A percentile compares a stretch with the other conserved stretches of the same genome.
These are phyloP conservation scores for Talaromyces pinophilus DNA, from an alignment of 2,329 filamentous ascomycete species.

Conservation along the genomic window DNA sequence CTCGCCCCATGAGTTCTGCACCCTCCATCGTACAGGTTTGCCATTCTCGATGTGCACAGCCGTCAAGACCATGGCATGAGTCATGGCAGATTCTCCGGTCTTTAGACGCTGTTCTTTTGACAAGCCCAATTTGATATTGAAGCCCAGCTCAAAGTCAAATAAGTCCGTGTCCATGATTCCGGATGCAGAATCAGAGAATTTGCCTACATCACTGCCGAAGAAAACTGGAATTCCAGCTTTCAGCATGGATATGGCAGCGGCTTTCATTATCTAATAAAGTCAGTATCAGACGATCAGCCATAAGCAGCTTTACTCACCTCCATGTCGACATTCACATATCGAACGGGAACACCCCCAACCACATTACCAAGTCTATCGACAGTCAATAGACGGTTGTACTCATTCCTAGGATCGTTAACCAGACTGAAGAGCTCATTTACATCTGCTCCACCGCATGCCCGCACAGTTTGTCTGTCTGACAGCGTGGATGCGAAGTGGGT, in stretches of 20 bases:
- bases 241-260: constrained; percentile 74
- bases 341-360: constrained; percentile 71
- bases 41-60: constrained; percentile 75
- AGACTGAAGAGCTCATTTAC: constrained; percentile 74
- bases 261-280: constrained; percentile 60
- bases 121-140: constrained; percentile 73
- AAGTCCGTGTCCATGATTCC: constrained; percentile 81
- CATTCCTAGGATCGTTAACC: constrained; percentile 81
- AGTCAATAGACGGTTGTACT: constrained; percentile 69
- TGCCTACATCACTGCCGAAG: constrained; percentile 85
- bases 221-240: constrained; percentile 77
- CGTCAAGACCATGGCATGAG: constrained; percentile 88
- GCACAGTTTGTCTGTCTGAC: constrained; percentile 58
- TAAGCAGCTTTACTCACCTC: constrained; percentile 30
- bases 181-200: constrained; percentile 67
- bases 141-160: constrained; percentile 79
- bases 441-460: constrained; percentile 59
- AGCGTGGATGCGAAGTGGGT: constrained; percentile 71
- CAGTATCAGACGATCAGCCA: neutral
- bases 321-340: constrained; percentile 83
- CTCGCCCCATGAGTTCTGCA: constrained; percentile 83
- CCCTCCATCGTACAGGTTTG: constrained; percentile 73
- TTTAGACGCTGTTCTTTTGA: constrained; percentile 73
- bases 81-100: constrained; percentile 79
- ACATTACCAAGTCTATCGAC: constrained; percentile 81